Evolutionary conservation across 1,284 basidiomycete species (phyloP).

Genomic region (Ustilago loliicola): DNA sequence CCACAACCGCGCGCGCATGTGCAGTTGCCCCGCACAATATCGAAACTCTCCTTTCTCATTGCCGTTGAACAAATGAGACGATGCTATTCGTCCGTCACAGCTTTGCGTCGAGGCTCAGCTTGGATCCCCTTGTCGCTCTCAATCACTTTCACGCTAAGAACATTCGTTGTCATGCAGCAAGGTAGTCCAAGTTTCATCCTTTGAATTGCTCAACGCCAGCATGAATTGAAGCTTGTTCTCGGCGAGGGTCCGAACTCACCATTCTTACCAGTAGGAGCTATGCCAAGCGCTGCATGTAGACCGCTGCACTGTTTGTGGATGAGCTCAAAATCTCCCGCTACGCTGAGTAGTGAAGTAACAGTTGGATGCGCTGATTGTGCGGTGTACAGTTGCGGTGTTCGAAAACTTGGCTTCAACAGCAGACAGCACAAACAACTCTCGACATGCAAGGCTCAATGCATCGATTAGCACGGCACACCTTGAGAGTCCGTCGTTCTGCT

Average conservation of each 20-base stretch:
- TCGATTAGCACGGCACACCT: neutral
- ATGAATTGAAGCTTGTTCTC: neutral
- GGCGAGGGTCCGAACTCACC: neutral
- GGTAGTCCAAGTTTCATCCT: neutral
- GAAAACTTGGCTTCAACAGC: too few species aligned
- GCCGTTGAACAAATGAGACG: neutral
- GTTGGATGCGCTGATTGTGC: neutral
- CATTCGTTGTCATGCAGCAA: slow-evolving; percentile 13
- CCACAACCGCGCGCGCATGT: neutral
- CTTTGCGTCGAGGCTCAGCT: neutral
- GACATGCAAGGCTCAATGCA: neutral
- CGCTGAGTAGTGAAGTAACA: too few species aligned
- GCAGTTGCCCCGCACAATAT: slow-evolving; percentile 5
- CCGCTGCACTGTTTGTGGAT: slow-evolving; percentile 8
- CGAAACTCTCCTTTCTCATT: neutral
- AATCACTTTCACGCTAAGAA: slow-evolving; percentile 10
- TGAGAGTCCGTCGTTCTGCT: neutral
- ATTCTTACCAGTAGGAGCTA: neutral
- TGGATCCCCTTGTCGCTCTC: neutral
- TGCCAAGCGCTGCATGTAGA: slow-evolving; percentile 7
- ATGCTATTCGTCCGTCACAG: neutral
- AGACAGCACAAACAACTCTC: neutral
- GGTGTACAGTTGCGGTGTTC: neutral
- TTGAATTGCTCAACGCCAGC: too few species aligned
- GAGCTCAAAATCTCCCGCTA: neutral